A percentile compares a stretch with the other conserved stretches of the same genome.
phyloP scores from a whole-genome alignment of 2,329 filamentous ascomycete species.

The Fusarium annulatum region DNA sequence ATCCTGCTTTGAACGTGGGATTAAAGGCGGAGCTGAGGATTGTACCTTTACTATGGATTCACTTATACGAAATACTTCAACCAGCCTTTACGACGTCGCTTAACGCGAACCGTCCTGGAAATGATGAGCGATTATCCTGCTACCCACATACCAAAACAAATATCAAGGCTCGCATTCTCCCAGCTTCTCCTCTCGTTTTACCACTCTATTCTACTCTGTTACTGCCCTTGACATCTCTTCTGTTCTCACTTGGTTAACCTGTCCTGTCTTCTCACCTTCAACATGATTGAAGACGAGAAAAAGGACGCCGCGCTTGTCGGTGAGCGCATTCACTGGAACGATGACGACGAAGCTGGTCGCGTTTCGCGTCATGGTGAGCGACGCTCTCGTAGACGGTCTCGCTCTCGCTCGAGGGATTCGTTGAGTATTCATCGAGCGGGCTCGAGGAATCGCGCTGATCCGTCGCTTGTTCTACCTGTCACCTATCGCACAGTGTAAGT shows the following conservation, averaged over 20 bases:
- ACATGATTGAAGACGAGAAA: slow-evolving; percentile 9
- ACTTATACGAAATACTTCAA: not conserved
- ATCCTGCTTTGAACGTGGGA: not conserved
- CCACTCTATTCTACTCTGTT: not conserved
- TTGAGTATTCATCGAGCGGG: not conserved
- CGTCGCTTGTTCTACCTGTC: not conserved
- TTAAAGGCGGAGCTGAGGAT: not conserved
- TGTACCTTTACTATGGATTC: not conserved
- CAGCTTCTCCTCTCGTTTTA: not conserved
- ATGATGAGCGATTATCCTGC: not conserved
- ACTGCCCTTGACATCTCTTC: too few relatives aligned
- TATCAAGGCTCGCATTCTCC: not conserved
- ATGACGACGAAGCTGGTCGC: not conserved
- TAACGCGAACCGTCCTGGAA: not conserved
- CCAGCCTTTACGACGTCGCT: not conserved
- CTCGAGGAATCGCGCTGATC: slow-evolving; percentile 1
- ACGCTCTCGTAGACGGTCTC: not conserved
- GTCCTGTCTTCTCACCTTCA: not conserved
- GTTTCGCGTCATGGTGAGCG: slow-evolving; percentile 1
- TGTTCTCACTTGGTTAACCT: not conserved
- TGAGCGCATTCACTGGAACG: slow-evolving; percentile 8
- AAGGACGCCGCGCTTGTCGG: not conserved
- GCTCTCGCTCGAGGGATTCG: not conserved
- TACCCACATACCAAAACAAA: not conserved
- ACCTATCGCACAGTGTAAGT: slow-evolving; percentile 5